Percentiles rank a stretch among this genome's conserved stretches.
These are phyloP conservation scores for Dillenia turbinata DNA, from an alignment of 164 flowering plant species.

Conservation along the genomic window DNA sequence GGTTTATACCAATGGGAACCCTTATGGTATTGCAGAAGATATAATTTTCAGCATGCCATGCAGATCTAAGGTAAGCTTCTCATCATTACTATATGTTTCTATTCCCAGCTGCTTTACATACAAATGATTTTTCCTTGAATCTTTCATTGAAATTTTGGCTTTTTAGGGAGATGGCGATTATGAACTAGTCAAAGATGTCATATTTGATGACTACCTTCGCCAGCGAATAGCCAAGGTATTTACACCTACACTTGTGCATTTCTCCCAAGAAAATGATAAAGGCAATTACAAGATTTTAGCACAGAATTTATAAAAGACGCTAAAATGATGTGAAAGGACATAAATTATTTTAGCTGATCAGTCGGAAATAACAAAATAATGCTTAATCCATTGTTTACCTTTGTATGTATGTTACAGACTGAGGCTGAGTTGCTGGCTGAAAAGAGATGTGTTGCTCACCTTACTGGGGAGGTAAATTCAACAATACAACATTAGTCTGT, in stretches of 20 bases:
- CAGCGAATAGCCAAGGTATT: conserved; percentile 66
- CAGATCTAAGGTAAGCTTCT: conserved; percentile 71
- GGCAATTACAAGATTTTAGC: too few relatives aligned
- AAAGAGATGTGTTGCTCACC: conserved; percentile 90
- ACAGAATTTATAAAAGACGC: too few relatives aligned
- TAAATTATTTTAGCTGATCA: too few relatives aligned
- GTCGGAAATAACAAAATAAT: too few relatives aligned
- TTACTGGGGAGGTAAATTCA: conserved; percentile 75
- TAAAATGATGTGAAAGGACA: too few relatives aligned
- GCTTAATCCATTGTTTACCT: conserved; percentile 1
- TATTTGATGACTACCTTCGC: conserved; percentile 76
- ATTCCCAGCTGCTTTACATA: too few relatives aligned
- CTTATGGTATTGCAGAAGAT: conserved; percentile 92
- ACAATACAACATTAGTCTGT: not conserved
- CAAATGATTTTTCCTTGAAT: too few relatives aligned
- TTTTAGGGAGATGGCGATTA: conserved; percentile 90
- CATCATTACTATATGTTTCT: not conserved
- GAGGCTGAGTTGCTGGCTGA: conserved; percentile 96
- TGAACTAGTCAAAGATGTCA: conserved; percentile 77
- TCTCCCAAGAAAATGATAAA: too few relatives aligned
- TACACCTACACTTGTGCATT: too few relatives aligned
- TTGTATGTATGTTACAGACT: conserved; percentile 38
- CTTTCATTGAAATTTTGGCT: not conserved
- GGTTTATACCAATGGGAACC: conserved; percentile 93
- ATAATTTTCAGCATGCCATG: conserved; percentile 99